Evolutionary conservation across 2,329 filamentous ascomycete species (phyloP).

Genomic region (Phaeophleospora eucalypticola): DNA sequence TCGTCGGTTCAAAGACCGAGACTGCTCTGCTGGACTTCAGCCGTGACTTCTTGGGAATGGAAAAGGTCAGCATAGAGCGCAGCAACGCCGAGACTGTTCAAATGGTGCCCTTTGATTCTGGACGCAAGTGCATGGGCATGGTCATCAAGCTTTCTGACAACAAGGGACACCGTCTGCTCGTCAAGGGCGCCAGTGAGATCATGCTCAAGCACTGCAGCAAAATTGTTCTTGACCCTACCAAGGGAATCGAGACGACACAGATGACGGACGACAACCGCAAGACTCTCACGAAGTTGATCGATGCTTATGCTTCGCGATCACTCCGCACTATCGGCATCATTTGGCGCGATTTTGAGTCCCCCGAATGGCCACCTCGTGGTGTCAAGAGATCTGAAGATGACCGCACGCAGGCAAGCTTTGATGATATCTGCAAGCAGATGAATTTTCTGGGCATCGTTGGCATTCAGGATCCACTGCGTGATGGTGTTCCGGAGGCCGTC

Average conservation of each 20-base stretch:
- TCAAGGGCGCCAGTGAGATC: constrained; percentile 52
- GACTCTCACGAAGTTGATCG: constrained; percentile 63
- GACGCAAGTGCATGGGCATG: constrained; percentile 66
- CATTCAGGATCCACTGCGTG: constrained; percentile 69
- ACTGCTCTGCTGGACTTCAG: constrained; percentile 70
- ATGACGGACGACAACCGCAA: constrained; percentile 57
- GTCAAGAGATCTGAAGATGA: constrained; percentile 59
- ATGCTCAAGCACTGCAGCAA: constrained; percentile 45
- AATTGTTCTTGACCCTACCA: constrained; percentile 58
- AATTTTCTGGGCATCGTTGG: constrained; percentile 68
- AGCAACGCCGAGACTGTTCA: constrained; percentile 58
- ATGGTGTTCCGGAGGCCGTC: constrained; percentile 65
- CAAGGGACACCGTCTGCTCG: constrained; percentile 54
- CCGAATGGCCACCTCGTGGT: constrained; percentile 66
- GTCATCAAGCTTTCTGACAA: constrained; percentile 52
- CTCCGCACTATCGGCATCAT: constrained; percentile 80
- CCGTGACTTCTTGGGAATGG: constrained; percentile 62
- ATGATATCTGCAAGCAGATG: constrained; percentile 67
- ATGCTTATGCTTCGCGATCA: constrained; percentile 72
- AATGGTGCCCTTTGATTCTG: constrained; percentile 59
- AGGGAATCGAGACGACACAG: constrained; percentile 49
- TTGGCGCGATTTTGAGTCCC: constrained; percentile 73
- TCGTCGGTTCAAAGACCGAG: constrained; percentile 74
- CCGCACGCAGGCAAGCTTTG: constrained; percentile 59
- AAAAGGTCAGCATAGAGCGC: constrained; percentile 57